These are phyloP conservation scores for Pluteus cervinus DNA, from an alignment of 768 basidiomycete species.

Conservation along the genomic window DNA sequence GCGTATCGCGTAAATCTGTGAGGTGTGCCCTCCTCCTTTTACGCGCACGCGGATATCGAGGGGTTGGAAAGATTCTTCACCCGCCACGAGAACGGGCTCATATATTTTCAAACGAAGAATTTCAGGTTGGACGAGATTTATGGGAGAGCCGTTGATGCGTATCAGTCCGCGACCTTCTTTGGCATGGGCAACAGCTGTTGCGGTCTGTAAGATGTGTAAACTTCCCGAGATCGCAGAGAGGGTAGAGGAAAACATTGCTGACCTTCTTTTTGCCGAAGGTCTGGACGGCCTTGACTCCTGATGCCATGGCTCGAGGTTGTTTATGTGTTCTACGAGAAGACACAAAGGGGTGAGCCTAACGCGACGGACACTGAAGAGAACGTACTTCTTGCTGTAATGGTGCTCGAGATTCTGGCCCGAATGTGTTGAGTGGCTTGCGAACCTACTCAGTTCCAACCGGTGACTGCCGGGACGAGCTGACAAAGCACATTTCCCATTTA, in stretches of 20 bases:
- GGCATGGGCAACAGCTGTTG: constrained; percentile 96
- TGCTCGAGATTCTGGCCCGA: no score
- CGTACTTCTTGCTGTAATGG: no score
- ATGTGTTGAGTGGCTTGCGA: no score
- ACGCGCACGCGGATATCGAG: constrained; percentile 97
- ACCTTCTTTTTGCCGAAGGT: constrained; percentile 99
- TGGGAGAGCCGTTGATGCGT: constrained; percentile 94
- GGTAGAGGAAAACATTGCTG: constrained; percentile 19
- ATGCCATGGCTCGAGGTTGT: no score
- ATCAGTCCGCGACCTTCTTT: constrained; percentile 95
- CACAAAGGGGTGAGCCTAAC: not conserved
- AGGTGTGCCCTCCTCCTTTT: constrained; percentile 98
- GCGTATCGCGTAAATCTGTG: constrained; percentile 97
- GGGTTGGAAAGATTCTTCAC: constrained; percentile 79
- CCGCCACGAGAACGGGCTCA: constrained; percentile 91
- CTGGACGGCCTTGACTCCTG: constrained; percentile 87
- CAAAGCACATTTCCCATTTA: no score
- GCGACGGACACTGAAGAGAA: no score
- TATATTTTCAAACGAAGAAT: constrained; percentile 98
- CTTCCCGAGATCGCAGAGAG: constrained; percentile 8
- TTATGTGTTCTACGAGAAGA: constrained; percentile 12
- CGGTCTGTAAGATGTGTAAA: constrained; percentile 63
- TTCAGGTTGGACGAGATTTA: constrained; percentile 92
- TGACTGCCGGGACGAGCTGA: no score
- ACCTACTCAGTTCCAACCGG: no score